Base-by-base conservation (phyloP, 805 yeast genomes). In the Sugiyamaella smithiae region DNA sequence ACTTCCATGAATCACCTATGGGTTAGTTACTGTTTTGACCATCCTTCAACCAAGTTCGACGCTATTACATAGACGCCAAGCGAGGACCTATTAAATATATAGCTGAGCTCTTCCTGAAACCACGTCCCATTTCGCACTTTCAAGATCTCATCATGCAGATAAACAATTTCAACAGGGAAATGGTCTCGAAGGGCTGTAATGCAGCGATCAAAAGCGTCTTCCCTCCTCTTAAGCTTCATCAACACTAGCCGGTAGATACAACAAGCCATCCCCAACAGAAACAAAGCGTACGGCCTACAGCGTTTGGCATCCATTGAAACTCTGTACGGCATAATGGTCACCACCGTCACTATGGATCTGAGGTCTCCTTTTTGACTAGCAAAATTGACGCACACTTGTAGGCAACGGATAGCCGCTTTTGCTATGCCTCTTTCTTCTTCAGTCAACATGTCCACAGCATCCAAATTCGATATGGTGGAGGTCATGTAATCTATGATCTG, bases 221-320 rank as follows among this genome's bases (percentile, higher is more conserved):
- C n/a, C 6, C 9, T 14, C 5, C 23, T 11, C 6, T 35, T 22
- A n/a, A 16, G 31, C 17, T n/a, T 20, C 22, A 41, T 26, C 36
- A 41, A n/a, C 20, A 12, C 16, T 5, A 33, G 44, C 36, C 44
- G 33, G 33, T 25, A 41, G n/a, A 41, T 6, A 14, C 31, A 24
- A 14, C 44, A 16, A 5, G 28, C n/a, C 2, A 25, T 16, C n/a
- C 29, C 20, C 33, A 20, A 35, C 7, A 41, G 8, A 12, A 43
- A 22, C 20, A 29, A 31, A 5, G 43, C 43, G 14, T 14, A 16
- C 2, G 33, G 33, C 5, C 32, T 23, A 17, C 23, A 8, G 16
- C 5, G 23, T 9, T 24, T 25, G 19, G 29, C 23, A 40, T 40
- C 24, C 17, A 25, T 9, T 4, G 4, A 19, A 25, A 25, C 24